Conservation (phyloP, 2,329 filamentous ascomycete species). For the Knufia fluminis region DNA sequence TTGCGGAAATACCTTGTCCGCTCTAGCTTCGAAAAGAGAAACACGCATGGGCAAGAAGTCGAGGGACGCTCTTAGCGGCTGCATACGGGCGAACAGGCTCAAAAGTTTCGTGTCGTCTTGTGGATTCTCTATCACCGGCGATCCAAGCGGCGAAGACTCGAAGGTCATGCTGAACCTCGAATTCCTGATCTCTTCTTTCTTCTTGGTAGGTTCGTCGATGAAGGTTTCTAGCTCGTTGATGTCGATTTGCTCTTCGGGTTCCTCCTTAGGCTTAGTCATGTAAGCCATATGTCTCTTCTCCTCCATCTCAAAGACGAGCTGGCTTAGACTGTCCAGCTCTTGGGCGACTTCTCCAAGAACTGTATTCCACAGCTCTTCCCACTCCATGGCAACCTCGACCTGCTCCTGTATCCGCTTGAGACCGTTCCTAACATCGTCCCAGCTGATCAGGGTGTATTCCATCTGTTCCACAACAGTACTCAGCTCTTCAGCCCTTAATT, state of each 20-base stretch:
- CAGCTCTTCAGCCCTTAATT: conserved; percentile 62
- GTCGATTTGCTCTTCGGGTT: conserved; percentile 54
- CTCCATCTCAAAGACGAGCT: conserved; percentile 94
- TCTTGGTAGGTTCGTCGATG: conserved; percentile 66
- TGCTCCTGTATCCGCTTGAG: conserved; percentile 75
- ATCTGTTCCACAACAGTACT: conserved; percentile 73
- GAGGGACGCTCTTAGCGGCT: conserved; percentile 80
- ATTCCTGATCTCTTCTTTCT: conserved; percentile 41
- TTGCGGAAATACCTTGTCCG: conserved; percentile 71
- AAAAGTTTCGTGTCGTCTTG: conserved; percentile 83
- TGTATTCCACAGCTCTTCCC: conserved; percentile 93
- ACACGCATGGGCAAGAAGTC: conserved; percentile 95
- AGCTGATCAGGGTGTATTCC: conserved; percentile 75
- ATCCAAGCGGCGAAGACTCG: conserved; percentile 32
- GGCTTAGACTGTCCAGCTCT: conserved; percentile 70
- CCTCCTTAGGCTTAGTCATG: conserved; percentile 54
- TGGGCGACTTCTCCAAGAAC: conserved; percentile 88
- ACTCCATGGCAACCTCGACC: conserved; percentile 96
- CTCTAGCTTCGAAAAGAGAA: conserved; percentile 73
- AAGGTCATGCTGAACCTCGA: conserved; percentile 59
- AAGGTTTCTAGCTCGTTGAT: conserved; percentile 88
- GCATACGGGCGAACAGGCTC: conserved; percentile 88
- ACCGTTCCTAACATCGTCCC: conserved; percentile 69
- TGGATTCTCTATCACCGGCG: conserved; percentile 37
- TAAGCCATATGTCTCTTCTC: conserved; percentile 77